Base-by-base conservation (phyloP, 2,329 filamentous ascomycete genomes). In the Chaetoscypha palmicola region DNA sequence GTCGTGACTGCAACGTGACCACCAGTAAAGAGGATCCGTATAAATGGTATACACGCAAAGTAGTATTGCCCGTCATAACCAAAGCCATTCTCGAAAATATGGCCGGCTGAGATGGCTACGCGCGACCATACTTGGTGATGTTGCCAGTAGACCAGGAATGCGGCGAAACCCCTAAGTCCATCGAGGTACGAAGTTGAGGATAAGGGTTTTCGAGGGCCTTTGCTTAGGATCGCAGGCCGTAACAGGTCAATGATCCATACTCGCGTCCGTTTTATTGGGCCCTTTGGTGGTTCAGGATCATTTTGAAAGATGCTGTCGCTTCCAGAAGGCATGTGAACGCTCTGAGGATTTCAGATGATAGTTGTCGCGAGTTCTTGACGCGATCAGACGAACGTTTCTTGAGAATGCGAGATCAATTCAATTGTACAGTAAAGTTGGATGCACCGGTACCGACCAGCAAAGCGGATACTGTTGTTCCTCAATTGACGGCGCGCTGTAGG, bases 11-110 rank as follows among this genome's bases (percentile, higher is more conserved):
- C 75, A 34, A 73, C 74, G 19, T 81, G 74, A 1, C 77, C 74
- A 1, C 77, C 74, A 2, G 69, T 68, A 57, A 82, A 79, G 49
- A 83, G 68, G 26, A 68, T 65, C 24, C 81, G 68, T 32, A 85
- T 60, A 1, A 68, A 67, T 3, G 78, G 79, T 2, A 85, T 66
- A 47, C 68, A 11, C 65, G 56, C 52, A 66, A 68, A 35, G 67
- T 51, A 44, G 26, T 46, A 46, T 19, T 37, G 30, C 3, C 22
- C 22, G 10, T 50, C 38, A 36, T 48, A 50, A 4, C 48, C 48
- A 20, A 23, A 50, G 4, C 16, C 31, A 31, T 39, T 48, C 21
- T 48, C 38, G 9, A 50, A 45, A 5, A 47, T 41, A 10, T 20
- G 14, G 21, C 38, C 35, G 14, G 35, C 45, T 10, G 19, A 12